Conservation (phyloP, 768 basidiomycete species). For the Leccinum variicolor region DNA sequence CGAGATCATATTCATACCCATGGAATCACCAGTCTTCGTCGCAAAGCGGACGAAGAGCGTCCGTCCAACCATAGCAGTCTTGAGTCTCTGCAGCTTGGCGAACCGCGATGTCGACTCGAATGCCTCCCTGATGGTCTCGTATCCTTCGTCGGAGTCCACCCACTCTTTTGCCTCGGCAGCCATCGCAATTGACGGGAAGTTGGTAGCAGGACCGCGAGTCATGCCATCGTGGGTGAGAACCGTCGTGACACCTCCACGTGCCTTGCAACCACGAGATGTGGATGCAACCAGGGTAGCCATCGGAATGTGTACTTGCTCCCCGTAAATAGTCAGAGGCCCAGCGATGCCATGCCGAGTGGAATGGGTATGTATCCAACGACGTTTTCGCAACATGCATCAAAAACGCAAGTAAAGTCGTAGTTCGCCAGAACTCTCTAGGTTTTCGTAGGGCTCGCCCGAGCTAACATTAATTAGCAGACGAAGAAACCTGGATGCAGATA, state of each 20-base stretch:
- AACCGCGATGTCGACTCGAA: conserved; percentile 96
- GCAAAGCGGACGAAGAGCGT: conserved; percentile 92
- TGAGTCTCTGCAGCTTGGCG: conserved; percentile 79
- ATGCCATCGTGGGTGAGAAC: conserved; percentile 91
- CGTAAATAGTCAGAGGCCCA: conserved; percentile 91
- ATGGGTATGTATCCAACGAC: conserved; percentile 96
- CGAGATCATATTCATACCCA: conserved; percentile 99
- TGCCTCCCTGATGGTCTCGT: conserved; percentile 67
- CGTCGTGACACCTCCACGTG: conserved; percentile 92
- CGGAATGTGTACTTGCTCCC: conserved; percentile 80
- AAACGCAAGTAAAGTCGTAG: conserved; percentile 92
- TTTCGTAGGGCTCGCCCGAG: conserved; percentile 80
- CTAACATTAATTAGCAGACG: conserved; percentile 35
- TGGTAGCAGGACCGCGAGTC: conserved; percentile 97
- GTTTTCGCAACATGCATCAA: conserved; percentile 98
- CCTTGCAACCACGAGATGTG: conserved; percentile 96
- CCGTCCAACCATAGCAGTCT: conserved; percentile 89
- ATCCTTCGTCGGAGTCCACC: conserved; percentile 83
- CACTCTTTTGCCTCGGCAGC: conserved; percentile 86
- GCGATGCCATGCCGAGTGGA: conserved; percentile 95
- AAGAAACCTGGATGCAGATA: background rate
- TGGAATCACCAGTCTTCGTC: conserved; percentile 94
- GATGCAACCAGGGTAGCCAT: conserved; percentile 99
- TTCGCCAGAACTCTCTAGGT: conserved; percentile 71
- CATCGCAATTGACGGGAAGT: conserved; percentile 78